Evolutionary conservation across 768 basidiomycete genomes (phyloP).

Genomic region (Suillus cothurnatus): DNA sequence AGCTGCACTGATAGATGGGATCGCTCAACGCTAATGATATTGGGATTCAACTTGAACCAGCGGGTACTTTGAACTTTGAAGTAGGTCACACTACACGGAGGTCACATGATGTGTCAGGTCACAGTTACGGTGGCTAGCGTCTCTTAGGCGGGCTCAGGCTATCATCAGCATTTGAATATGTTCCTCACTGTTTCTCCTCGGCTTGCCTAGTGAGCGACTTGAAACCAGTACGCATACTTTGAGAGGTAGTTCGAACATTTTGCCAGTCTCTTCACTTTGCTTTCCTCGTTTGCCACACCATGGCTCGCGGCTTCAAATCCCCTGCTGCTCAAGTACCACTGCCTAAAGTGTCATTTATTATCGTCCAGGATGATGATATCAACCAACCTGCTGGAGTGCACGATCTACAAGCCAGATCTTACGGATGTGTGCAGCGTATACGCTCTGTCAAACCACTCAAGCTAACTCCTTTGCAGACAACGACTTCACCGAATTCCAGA

Average conservation of each 20-base stretch:
- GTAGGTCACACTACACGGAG: not conserved
- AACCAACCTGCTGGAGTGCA: conserved; percentile 64
- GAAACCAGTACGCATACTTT: not conserved
- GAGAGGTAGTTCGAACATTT: not conserved
- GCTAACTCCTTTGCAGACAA: conserved; percentile 45
- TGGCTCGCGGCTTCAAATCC: conserved; percentile 42
- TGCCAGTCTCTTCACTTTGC: not conserved
- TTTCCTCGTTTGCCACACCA: conserved; percentile 16
- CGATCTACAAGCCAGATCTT: conserved; percentile 63
- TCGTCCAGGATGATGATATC: conserved; percentile 64
- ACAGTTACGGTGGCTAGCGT: not conserved
- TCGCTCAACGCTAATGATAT: not conserved
- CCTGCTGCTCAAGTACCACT: conserved; percentile 42
- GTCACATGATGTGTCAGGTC: conserved; percentile 2
- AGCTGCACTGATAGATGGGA: not conserved
- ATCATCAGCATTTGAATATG: not conserved
- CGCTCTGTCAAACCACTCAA: conserved; percentile 3
- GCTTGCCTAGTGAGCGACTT: not conserved
- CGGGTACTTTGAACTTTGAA: not conserved
- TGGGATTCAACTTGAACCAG: too few species aligned
- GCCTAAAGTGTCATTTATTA: conserved; percentile 69
- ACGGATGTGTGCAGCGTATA: conserved; percentile 64
- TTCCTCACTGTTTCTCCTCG: not conserved
- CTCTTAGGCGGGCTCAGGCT: not conserved
- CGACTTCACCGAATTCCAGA: conserved; percentile 68